Conservation (phyloP, 345 rosid genomes). For the Camelina laxa region DNA sequence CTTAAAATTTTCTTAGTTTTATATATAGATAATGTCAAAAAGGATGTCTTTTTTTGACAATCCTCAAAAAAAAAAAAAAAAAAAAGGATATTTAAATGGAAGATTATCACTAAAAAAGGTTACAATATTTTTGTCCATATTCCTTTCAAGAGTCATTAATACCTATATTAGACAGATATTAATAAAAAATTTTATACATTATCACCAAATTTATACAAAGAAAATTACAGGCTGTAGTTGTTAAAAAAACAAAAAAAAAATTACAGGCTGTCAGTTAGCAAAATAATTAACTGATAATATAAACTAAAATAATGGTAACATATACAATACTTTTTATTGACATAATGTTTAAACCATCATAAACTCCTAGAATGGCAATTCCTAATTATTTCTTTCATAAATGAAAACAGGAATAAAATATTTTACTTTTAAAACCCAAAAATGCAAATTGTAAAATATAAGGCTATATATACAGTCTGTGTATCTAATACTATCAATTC, state of each 20-base stretch:
- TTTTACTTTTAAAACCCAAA: neutral
- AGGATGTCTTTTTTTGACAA: too few species aligned
- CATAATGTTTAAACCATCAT: neutral
- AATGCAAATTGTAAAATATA: neutral
- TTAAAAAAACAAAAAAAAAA: too few species aligned
- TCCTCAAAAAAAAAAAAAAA: too few species aligned
- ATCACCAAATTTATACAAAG: neutral
- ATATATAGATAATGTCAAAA: too few species aligned
- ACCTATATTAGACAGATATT: neutral
- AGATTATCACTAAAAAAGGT: too few species aligned
- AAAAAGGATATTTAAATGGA: too few species aligned
- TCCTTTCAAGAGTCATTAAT: neutral
- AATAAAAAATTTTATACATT: too few species aligned
- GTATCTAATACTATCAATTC: neutral
- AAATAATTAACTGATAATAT: neutral
- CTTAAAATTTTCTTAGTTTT: too few species aligned
- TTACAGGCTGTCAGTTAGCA: neutral
- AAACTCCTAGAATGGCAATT: neutral
- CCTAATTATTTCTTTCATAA: neutral
- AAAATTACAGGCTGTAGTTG: too few species aligned
- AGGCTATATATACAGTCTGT: neutral
- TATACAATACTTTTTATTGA: neutral
- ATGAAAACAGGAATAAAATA: neutral
- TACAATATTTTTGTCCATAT: too few species aligned
- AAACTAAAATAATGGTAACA: neutral